phyloP scores from a whole-genome alignment of 1,284 basidiomycete genomes.

The Moesziomyces sp. region DNA sequence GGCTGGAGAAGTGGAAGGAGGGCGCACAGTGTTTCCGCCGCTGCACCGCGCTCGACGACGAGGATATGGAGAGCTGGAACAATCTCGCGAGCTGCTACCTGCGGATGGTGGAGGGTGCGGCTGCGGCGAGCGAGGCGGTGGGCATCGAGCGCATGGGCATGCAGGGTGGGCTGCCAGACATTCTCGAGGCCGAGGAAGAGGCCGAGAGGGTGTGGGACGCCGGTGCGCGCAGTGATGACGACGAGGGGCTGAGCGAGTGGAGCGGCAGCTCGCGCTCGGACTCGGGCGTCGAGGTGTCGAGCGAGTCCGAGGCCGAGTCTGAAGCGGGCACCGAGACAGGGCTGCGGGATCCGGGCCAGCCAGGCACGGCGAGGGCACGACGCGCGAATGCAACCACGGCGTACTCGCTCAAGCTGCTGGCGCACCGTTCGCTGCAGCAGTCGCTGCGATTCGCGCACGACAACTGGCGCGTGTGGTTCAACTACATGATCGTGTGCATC shows the following conservation, averaged over 20 bases:
- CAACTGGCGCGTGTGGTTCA: constrained; percentile 98
- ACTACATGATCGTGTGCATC: constrained; percentile 93
- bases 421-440: constrained; percentile 92
- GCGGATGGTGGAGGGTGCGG: constrained; percentile 54
- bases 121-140: constrained; percentile 18
- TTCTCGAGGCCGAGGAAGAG: constrained; percentile 47
- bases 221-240: constrained; percentile 2
- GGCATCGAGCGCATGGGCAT: constrained; percentile 39
- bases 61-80: constrained; percentile 98
- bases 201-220: constrained; percentile 45
- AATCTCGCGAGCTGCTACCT: constrained; percentile 96
- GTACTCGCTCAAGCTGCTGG: constrained; percentile 79
- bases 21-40: constrained; percentile 85
- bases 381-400: constrained; percentile 44
- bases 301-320: constrained; percentile 28
- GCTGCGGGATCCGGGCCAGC: constrained; percentile 23
- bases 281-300: constrained; percentile 45
- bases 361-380: neutral
- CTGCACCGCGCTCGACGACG: constrained; percentile 89
- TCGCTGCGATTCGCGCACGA: constrained; percentile 85
- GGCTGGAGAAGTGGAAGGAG: constrained; percentile 78
- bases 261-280: constrained; percentile 45
- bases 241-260: constrained; percentile 36
- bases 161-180: constrained; percentile 34
- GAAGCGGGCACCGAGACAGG: constrained; percentile 44